These are phyloP conservation scores for Stellera chamaejasme DNA, from an alignment of 345 rosid genomes.

Conservation along the genomic window DNA sequence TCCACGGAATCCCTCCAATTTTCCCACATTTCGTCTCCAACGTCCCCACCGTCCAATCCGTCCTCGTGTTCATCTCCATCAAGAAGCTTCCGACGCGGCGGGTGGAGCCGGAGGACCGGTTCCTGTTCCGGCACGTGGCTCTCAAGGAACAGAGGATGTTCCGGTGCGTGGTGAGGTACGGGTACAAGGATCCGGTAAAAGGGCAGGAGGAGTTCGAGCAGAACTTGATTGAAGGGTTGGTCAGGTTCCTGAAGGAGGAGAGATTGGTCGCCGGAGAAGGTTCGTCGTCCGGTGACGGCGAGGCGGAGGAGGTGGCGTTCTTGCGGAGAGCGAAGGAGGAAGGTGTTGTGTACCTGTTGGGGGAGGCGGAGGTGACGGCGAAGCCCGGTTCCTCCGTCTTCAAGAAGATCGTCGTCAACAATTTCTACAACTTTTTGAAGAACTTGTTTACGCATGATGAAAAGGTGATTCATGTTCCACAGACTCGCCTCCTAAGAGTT, in stretches of 20 bases:
- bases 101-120: slow-evolving; percentile 42
- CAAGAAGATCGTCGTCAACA: slow-evolving; percentile 56
- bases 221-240: slow-evolving; percentile 31
- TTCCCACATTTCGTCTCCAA: slow-evolving; percentile 47
- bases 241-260: slow-evolving; percentile 21
- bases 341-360: slow-evolving; percentile 54
- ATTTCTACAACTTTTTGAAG: slow-evolving; percentile 42
- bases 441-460: slow-evolving; percentile 50
- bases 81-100: slow-evolving; percentile 46
- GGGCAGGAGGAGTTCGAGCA: slow-evolving; percentile 39
- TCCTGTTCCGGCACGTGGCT: slow-evolving; percentile 53
- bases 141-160: slow-evolving; percentile 48
- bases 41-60: slow-evolving; percentile 45
- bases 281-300: not conserved
- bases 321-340: slow-evolving; percentile 47
- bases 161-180: slow-evolving; percentile 63
- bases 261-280: not conserved
- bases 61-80: slow-evolving; percentile 53
- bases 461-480: slow-evolving; percentile 44
- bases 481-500: slow-evolving; percentile 49
- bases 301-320: slow-evolving; percentile 40
- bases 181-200: slow-evolving; percentile 37
- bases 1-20: slow-evolving; percentile 67
- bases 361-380: slow-evolving; percentile 53
- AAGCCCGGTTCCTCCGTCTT: slow-evolving; percentile 33